Conservation (phyloP, 257 asterid species). For the Gardenia jasminoides region DNA sequence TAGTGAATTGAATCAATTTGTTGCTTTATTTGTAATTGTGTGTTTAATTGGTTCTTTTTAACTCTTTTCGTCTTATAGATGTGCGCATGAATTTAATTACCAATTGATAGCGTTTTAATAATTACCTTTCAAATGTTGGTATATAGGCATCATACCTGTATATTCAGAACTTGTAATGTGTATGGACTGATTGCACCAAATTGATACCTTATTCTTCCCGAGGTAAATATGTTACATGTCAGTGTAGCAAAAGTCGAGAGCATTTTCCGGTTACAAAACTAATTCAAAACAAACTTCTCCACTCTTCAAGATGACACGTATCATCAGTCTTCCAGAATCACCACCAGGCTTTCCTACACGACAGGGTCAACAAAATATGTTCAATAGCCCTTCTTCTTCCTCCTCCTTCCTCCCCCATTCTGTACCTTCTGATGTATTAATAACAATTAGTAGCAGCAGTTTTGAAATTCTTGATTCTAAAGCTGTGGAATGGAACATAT, state of each 20-base stretch:
- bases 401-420: background rate
- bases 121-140: too few species aligned
- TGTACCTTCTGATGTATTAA: background rate
- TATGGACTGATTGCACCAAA: background rate
- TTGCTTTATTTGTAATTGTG: too few species aligned
- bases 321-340: background rate
- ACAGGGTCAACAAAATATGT: background rate
- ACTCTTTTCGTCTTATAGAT: too few species aligned
- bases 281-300: slow-evolving; percentile 13
- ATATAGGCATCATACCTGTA: too few species aligned
- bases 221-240: background rate
- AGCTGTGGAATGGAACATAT: too few species aligned
- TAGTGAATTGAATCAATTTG: too few species aligned
- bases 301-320: background rate
- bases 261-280: slow-evolving; percentile 4
- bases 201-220: background rate
- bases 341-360: slow-evolving; percentile 6
- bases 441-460: background rate
- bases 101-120: too few species aligned
- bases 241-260: background rate
- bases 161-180: too few species aligned
- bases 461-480: background rate
- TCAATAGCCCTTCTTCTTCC: background rate
- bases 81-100: too few species aligned
- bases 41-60: too few species aligned